phyloP scores from a whole-genome alignment of 2,329 filamentous ascomycete genomes.

The Microcyclosporella mali region DNA sequence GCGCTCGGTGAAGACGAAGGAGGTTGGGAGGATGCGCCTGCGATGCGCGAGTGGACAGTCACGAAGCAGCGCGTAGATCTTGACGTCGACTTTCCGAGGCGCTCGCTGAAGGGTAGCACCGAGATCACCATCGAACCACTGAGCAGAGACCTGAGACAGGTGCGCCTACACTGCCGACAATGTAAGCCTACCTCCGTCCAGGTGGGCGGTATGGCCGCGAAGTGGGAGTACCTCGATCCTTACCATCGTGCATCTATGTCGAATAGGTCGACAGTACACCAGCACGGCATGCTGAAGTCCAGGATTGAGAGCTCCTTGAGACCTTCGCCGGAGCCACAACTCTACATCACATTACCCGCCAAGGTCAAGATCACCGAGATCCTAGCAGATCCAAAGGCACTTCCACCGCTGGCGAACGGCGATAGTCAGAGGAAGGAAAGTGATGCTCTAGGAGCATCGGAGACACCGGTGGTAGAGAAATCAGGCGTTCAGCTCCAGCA shows the following conservation, averaged over 20 bases:
- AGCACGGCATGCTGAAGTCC: constrained; percentile 70
- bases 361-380: constrained; percentile 57
- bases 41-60: constrained; percentile 49
- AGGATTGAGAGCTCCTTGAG: constrained; percentile 56
- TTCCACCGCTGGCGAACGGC: constrained; percentile 37
- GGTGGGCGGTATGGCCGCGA: constrained; percentile 39
- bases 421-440: constrained; percentile 31
- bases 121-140: constrained; percentile 72
- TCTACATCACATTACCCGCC: constrained; percentile 55
- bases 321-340: constrained; percentile 49
- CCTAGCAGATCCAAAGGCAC: constrained; percentile 38
- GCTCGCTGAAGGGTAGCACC: constrained; percentile 68
- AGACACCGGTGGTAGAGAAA: constrained; percentile 23
- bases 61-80: constrained; percentile 82
- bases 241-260: constrained; percentile 61
- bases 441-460: constrained; percentile 29
- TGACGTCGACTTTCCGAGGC: constrained; percentile 77
- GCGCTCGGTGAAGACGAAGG: not conserved
- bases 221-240: constrained; percentile 52
- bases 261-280: constrained; percentile 56
- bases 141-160: constrained; percentile 47
- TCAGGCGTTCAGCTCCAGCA: constrained; percentile 28
- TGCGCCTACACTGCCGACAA: constrained; percentile 58
- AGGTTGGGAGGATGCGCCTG: constrained; percentile 1
- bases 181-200: constrained; percentile 51